phyloP scores from a whole-genome alignment of 1,284 basidiomycete species.

The Xerocomus cyaneibrunnescens region DNA sequence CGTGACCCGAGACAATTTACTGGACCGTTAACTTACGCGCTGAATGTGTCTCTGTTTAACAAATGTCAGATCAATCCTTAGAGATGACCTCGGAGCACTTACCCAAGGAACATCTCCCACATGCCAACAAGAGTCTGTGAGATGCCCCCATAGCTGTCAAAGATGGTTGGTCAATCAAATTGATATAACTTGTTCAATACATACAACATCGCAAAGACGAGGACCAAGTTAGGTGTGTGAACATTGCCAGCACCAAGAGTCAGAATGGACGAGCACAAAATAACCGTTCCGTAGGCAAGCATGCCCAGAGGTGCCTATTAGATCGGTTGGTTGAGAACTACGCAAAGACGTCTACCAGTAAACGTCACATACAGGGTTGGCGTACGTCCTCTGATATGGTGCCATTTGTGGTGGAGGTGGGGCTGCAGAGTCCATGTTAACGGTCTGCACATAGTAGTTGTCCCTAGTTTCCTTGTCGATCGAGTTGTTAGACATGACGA shows the following conservation, averaged over 20 bases:
- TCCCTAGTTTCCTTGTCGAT: conserved; percentile 25
- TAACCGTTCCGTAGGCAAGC: conserved; percentile 32
- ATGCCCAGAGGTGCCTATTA: conserved; percentile 29
- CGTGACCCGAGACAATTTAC: not conserved
- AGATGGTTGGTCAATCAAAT: not conserved
- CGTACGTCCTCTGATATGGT: conserved; percentile 30
- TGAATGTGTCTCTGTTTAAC: conserved; percentile 26
- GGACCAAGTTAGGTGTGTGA: conserved; percentile 25
- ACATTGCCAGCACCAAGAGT: conserved; percentile 23
- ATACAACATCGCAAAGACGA: conserved; percentile 33
- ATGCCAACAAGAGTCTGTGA: conserved; percentile 31
- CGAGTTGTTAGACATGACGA: conserved; percentile 23
- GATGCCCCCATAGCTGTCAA: conserved; percentile 31
- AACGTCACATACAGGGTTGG: conserved; percentile 21
- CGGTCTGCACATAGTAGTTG: conserved; percentile 31
- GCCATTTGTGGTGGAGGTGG: conserved; percentile 22
- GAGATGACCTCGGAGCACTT: conserved; percentile 1
- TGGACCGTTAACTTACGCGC: conserved; percentile 21
- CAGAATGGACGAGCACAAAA: conserved; percentile 31
- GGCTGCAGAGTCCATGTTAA: conserved; percentile 20
- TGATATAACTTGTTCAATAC: not conserved
- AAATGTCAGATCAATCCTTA: conserved; percentile 4
- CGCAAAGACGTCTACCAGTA: not conserved
- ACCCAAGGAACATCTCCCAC: conserved; percentile 36
- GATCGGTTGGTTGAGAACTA: not conserved